phyloP scores from a whole-genome alignment of 75 land plant species.

The Ceratopteris richardii region DNA sequence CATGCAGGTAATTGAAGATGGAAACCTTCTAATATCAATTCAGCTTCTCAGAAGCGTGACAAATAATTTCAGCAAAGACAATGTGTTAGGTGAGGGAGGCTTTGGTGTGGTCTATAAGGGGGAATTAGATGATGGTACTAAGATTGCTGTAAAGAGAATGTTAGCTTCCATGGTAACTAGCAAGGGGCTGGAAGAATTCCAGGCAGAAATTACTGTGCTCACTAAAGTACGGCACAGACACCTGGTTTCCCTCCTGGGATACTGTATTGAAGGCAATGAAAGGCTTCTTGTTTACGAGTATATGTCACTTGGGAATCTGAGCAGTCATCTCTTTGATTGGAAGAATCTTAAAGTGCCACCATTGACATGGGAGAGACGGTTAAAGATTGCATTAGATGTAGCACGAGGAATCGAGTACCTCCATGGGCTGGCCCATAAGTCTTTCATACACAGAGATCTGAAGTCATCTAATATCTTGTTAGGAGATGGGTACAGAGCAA shows the following conservation, averaged over 20 bases:
- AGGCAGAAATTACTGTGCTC: slow-evolving; percentile 85
- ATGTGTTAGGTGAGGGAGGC: slow-evolving; percentile 91
- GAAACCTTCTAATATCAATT: slow-evolving; percentile 76
- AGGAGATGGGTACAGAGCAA: slow-evolving; percentile 50
- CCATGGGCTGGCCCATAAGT: slow-evolving; percentile 44
- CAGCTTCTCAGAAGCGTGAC: slow-evolving; percentile 75
- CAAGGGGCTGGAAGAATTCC: slow-evolving; percentile 80
- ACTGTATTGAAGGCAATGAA: slow-evolving; percentile 77
- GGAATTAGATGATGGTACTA: slow-evolving; percentile 80
- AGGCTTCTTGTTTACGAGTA: slow-evolving; percentile 88
- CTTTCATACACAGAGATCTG: slow-evolving; percentile 53
- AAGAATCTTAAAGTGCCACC: slow-evolving; percentile 38
- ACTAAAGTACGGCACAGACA: slow-evolving; percentile 93
- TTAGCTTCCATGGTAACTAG: slow-evolving; percentile 48
- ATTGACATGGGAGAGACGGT: slow-evolving; percentile 55
- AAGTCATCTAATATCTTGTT: slow-evolving; percentile 49
- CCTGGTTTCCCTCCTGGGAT: slow-evolving; percentile 82
- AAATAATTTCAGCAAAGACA: slow-evolving; percentile 58
- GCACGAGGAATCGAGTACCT: slow-evolving; percentile 61
- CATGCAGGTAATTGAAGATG: slow-evolving; percentile 64
- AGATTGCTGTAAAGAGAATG: slow-evolving; percentile 95
- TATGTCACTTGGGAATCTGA: slow-evolving; percentile 89
- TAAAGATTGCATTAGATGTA: slow-evolving; percentile 69
- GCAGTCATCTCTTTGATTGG: slow-evolving; percentile 82
- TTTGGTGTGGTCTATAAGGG: slow-evolving; percentile 97